These are phyloP conservation scores for Botryosphaeria dothidea DNA, from an alignment of 2,329 filamentous ascomycete species.

Conservation along the genomic window DNA sequence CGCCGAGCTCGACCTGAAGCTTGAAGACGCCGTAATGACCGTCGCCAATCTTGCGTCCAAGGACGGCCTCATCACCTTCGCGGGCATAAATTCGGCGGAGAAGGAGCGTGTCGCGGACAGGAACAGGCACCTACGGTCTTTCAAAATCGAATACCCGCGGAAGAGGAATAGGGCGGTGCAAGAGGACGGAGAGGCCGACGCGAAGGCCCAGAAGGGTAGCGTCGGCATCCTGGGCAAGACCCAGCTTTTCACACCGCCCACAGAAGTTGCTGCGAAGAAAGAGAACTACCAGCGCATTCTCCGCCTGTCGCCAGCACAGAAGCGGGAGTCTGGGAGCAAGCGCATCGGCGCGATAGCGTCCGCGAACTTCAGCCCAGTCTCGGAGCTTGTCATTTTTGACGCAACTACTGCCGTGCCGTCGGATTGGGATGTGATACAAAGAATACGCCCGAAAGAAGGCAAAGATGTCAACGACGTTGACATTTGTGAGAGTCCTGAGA, in stretches of 20 bases:
- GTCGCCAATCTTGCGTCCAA: conserved; percentile 67
- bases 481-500: conserved; percentile 62
- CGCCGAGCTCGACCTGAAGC: conserved; percentile 75
- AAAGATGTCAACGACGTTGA: conserved; percentile 70
- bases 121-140: conserved; percentile 82
- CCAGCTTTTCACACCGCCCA: conserved; percentile 50
- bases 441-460: conserved; percentile 52
- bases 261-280: conserved; percentile 43
- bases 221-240: conserved; percentile 52
- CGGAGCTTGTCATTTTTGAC: conserved; percentile 80
- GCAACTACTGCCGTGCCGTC: conserved; percentile 54
- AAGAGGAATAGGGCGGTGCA: conserved; percentile 34
- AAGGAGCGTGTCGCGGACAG: conserved; percentile 71
- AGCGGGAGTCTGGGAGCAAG: conserved; percentile 51
- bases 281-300: conserved; percentile 63
- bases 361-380: conserved; percentile 63
- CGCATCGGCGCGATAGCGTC: conserved; percentile 78
- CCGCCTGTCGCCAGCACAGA: conserved; percentile 57
- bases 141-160: conserved; percentile 62
- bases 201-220: conserved; percentile 33
- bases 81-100: conserved; percentile 81
- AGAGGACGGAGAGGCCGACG: conserved; percentile 32
- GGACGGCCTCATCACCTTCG: conserved; percentile 59
- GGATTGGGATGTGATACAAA: conserved; percentile 53
- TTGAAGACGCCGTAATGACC: conserved; percentile 84